Base-by-base conservation (phyloP, 495 filamentous ascomycete species). In the Aspergillus asperescens region DNA sequence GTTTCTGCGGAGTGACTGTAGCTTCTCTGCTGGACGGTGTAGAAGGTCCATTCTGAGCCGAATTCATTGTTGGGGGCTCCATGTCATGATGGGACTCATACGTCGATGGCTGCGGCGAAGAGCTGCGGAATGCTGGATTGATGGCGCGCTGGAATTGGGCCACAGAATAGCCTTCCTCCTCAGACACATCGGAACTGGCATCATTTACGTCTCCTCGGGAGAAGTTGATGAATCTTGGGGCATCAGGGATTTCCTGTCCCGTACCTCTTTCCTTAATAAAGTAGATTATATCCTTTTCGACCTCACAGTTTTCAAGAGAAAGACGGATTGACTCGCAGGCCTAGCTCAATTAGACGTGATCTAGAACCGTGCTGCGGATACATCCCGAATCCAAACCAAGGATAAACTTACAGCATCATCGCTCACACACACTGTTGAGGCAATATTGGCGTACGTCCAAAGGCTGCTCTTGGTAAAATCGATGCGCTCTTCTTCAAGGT, bases 191-290 rank as follows among this genome's bases (percentile, higher is more conserved):
- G 0, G 91, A 96, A 60, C 80, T 81, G 22, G 79, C 79, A 55
- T 96, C 93, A 35, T 87, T 82, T 28, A 86, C 66, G 62, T 97
- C 93, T 5, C 94, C 93, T 16, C 93, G 87, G 65, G 88, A 91
- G 70, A 96, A 99, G 74, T 99, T 95, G 78, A 99, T 95, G 66
- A 95, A 99, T 69, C 89, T 95, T 31, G 94, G 94, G 22, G 94
- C 82, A 65, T 96, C 94, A 15, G 94, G 94, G 40, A 99, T 99
- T 61, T 97, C 93, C 65, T 96, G 88, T 24, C 93, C 93, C 4
- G 94, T 99, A 24, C 90, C 91, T 57, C 70, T 77, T 37, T 96
- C 90, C 55, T 80, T 85, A 68, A 99, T 97, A 73, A 99, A 99
- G 47, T 67, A 74, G 7, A 81, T 72, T 48, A 99, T 96, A 64